Percentiles rank a stretch among this genome's conserved stretches.
Conservation (phyloP, 2,329 filamentous ascomycete genomes). For the Raffaelea arxii region DNA sequence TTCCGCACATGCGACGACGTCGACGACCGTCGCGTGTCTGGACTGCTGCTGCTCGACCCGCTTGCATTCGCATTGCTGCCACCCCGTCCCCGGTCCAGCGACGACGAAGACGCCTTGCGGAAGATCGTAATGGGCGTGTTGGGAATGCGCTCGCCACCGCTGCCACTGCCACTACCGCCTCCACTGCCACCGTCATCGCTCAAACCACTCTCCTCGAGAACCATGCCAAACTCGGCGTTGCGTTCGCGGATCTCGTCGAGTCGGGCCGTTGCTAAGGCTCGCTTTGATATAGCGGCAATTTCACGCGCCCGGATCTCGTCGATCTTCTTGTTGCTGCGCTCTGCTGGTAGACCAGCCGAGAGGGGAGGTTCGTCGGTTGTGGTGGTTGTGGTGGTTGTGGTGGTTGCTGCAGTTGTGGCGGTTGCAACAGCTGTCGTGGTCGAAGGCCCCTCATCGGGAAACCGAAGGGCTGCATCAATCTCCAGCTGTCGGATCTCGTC, state of each 20-base stretch:
- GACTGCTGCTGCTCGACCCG: conserved; percentile 6
- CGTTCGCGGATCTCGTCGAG: conserved; percentile 43
- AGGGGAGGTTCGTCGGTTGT: conserved; percentile 10
- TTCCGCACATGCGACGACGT: conserved; percentile 17
- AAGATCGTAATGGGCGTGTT: conserved; percentile 32
- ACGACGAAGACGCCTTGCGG: conserved; percentile 9
- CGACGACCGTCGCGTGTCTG: conserved; percentile 1
- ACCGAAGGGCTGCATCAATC: conserved; percentile 12
- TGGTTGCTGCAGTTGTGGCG: background rate
- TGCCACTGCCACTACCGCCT: background rate
- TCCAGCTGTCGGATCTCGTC: conserved; percentile 29
- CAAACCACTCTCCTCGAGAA: background rate
- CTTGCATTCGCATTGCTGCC: conserved; percentile 6
- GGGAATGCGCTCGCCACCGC: conserved; percentile 20
- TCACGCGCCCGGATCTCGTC: conserved; percentile 38
- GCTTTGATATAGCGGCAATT: conserved; percentile 31
- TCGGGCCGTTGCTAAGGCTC: conserved; percentile 36
- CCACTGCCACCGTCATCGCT: no score
- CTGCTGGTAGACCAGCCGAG: conserved; percentile 6
- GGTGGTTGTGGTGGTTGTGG: no score
- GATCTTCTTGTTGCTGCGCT: conserved; percentile 31
- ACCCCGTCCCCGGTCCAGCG: conserved; percentile 5
- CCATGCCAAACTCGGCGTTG: conserved; percentile 31
- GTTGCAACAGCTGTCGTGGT: background rate
- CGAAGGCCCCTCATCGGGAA: conserved; percentile 11